Evolutionary conservation across 129 eudicot genomes (phyloP), one percentile per base, ranked within the genome.

Genomic region (Smallanthus sonchifolius): DNA sequence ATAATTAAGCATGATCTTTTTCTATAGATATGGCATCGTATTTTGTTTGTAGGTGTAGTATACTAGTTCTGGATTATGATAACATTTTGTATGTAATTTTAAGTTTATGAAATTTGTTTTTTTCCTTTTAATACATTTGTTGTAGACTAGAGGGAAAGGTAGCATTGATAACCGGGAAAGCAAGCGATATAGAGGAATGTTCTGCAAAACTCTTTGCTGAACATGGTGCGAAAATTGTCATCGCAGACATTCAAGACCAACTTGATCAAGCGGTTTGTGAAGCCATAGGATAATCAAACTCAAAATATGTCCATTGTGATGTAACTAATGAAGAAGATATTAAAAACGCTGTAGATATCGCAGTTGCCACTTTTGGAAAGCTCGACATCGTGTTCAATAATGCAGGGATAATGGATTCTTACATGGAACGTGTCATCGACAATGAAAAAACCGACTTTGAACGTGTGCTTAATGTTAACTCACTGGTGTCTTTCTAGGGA

Each of bases 351-450:
- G 84, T 87, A 0, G 85, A 87, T 69, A 71, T 32, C 34, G 48
- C 89, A 3, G 73, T 85, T 1, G 6, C 82, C 45, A 78, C 79
- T 15, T 85, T 66, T 16, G 93, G 93, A 17, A 85, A 88, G 65
- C 86, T 88, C 0, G 90, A 88, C 71, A 83, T 88, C 42, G 77
- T 88, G 90, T 75, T 83, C 75, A 75, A 65, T 75, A 88, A 88
- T 1, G 90, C 93, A 0, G 93, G 90, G 32, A 48, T 34, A 9
- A 9, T 11, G 3, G 93, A 75, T 55, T 55, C 80, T 2, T 13
- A 32, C 15, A 82, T 72, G 65, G 70, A 80, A 16, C 77, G 80
- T 1, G 77, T 88, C 69, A 13, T 81, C 39, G 83, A 77, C 39
- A 47, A 14, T 35, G 71, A 81, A n/a, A 73, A 61, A 35, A 4